Percentiles rank a stretch among this genome's conserved stretches.
Evolutionary conservation across 2,329 filamentous ascomycete species (phyloP).

Genomic region (Coniochaeta ligniaria): DNA sequence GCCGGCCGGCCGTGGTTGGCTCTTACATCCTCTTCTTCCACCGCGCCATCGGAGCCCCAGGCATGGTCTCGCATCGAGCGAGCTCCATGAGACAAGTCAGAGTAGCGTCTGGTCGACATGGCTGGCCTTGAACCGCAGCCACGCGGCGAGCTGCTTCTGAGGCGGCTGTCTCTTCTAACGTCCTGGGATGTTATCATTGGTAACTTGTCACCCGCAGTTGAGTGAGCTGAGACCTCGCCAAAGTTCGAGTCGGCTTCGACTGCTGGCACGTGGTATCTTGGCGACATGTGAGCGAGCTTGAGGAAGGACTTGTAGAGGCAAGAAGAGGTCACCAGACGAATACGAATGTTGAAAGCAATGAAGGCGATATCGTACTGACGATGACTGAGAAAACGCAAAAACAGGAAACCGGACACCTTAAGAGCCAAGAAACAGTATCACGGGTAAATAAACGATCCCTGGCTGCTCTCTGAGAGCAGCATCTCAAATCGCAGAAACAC

Average conservation of each 20-base stretch:
- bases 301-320: neutral
- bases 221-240: neutral
- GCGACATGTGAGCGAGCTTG: neutral
- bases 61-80: neutral
- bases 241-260: neutral
- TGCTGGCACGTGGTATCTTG: neutral
- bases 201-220: neutral
- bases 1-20: neutral
- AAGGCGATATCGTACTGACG: neutral
- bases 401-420: neutral
- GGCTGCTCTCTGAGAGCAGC: neutral
- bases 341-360: neutral
- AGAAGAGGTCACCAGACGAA: neutral
- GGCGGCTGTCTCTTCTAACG: neutral
- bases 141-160: neutral
- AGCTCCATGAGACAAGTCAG: neutral
- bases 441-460: slow-evolving; percentile 7
- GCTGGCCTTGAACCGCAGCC: neutral
- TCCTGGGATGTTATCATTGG: neutral
- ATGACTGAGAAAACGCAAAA: neutral
- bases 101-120: neutral
- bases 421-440: slow-evolving; percentile 3
- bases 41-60: neutral
- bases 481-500: slow-evolving; percentile 3
- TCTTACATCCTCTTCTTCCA: neutral